phyloP scores from a whole-genome alignment of 805 yeast genomes.

The Kodamaea laetipori region DNA sequence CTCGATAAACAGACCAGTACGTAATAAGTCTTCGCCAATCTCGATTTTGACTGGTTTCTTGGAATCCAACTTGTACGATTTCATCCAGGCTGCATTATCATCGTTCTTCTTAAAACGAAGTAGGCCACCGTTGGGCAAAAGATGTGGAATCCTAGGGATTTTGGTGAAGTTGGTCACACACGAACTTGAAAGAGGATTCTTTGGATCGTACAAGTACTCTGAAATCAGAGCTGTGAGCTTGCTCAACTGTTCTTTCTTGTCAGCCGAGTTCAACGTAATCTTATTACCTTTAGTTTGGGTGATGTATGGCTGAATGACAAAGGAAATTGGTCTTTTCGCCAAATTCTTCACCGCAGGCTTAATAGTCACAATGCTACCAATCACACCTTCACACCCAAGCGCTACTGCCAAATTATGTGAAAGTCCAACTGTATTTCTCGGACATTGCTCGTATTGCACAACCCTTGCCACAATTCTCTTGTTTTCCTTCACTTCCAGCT shows the following conservation, averaged over 20 bases:
- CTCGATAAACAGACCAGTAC: slow-evolving; percentile 43
- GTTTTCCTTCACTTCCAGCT: slow-evolving; percentile 32
- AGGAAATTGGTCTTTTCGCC: slow-evolving; percentile 37
- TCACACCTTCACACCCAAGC: slow-evolving; percentile 48
- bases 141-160: slow-evolving; percentile 50
- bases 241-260: slow-evolving; percentile 30
- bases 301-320: slow-evolving; percentile 57
- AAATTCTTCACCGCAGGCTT: slow-evolving; percentile 46
- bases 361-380: slow-evolving; percentile 58
- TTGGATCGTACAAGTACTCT: slow-evolving; percentile 18
- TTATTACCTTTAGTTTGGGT: slow-evolving; percentile 41
- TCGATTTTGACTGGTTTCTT: slow-evolving; percentile 43
- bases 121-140: slow-evolving; percentile 62
- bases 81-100: slow-evolving; percentile 46
- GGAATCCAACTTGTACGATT: slow-evolving; percentile 27
- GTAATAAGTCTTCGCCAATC: slow-evolving; percentile 50
- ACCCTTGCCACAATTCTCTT: slow-evolving; percentile 54
- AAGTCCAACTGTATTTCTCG: slow-evolving; percentile 50
- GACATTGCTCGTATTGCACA: slow-evolving; percentile 33
- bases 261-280: slow-evolving; percentile 29
- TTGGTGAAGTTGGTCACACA: slow-evolving; percentile 54
- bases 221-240: slow-evolving; percentile 23
- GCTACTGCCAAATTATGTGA: slow-evolving; percentile 58
- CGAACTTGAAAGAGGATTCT: slow-evolving; percentile 23
- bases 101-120: slow-evolving; percentile 51